Base-by-base conservation (phyloP, 495 filamentous ascomycete genomes). In the Diplogelasinospora grovesii region DNA sequence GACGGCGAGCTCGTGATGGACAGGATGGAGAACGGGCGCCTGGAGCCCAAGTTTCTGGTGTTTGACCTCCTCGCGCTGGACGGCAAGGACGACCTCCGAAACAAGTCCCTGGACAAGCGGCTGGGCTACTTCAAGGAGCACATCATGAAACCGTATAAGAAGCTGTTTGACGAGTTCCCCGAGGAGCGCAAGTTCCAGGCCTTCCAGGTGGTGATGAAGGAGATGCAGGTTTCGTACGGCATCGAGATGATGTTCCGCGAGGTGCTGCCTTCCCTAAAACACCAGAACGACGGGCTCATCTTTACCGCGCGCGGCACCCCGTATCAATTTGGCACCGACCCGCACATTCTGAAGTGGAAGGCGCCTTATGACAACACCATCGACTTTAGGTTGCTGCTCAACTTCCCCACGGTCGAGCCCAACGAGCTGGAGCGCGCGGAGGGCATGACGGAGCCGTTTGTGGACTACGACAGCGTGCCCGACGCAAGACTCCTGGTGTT, bases 301-400 rank as follows among this genome's bases (percentile, higher is more conserved):
- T 98, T 98, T 68, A 96, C 92, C 23, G 94, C 89, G 58, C 79
- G 86, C 39, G 82, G 73, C 46, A 83, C 81, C 21, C 78, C 83
- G 1, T 98, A 98, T 68, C 77, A 79, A 48, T 82, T 81, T 39
- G 92, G 92, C 48, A 97, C 92, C 5, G 92, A 98, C 59, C 75
- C 77, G 27, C 82, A 90, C 53, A 96, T 95, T 46, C 70, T 98
- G 16, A 98, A 98, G 63, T 98, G 92, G 92, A 98, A 98, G 57
- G 86, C 89, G 1, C 82, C 82, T 4, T 64, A 81, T 19, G 92
- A 98, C 52, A 98, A 98, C 62, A 89, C 86, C 1, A 74, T 98
- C 44, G 92, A 98, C 57, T 96, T 96, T 59, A 73, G 82, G 30
- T 73, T 95, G 52, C 68, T 70, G 23, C 73, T 98, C 18, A 70